Base-by-base conservation (phyloP, 805 yeast species). In the Huiozyma naganishii region DNA sequence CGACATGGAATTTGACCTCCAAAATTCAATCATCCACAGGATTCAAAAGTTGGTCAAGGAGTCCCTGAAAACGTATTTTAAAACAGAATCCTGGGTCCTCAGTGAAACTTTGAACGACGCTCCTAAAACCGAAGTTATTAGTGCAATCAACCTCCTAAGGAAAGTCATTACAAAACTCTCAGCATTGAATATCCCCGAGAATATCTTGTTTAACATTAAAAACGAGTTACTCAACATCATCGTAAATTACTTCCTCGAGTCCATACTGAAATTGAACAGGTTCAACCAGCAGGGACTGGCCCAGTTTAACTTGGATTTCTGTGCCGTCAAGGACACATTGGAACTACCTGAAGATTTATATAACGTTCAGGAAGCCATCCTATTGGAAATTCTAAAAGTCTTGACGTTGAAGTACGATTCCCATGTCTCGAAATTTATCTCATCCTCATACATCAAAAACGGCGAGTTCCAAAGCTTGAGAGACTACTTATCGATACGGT, bases 261-360 rank as follows among this genome's bases (percentile, higher is more conserved):
- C 65, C 7, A 61, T 67, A 30, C 52, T 68, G 29, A 67, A 67
- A 44, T 45, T 61, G 27, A 68, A 67, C 42, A 64, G 61, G 41
- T 68, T 68, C 46, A 63, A 59, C 36, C 37, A 48, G 7, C 11
- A 45, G 2, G 71, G 71, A 1, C 44, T 66, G 9, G 48, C 48
- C 3, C 71, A 68, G 44, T 45, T 67, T 6, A 40, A 51, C 8
- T 32, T 54, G 1, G 72, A 68, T 50, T 61, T 59, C 38, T 36
- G 48, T 2, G 50, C 64, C 1, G 39, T 65, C 10, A 61, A 58
- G 48, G 57, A 53, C 27, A 45, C 52, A 10, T 46, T 66, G 11
- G 45, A 49, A 12, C 41, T 65, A 6, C 53, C 58, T 4, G 41
- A 48, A 7, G 37, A 50, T 38, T 33, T 43, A 6, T 29, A 13